These are phyloP conservation scores for Monilinia vaccinii-corymbosi DNA, from an alignment of 2,329 filamentous ascomycete species.

Conservation along the genomic window DNA sequence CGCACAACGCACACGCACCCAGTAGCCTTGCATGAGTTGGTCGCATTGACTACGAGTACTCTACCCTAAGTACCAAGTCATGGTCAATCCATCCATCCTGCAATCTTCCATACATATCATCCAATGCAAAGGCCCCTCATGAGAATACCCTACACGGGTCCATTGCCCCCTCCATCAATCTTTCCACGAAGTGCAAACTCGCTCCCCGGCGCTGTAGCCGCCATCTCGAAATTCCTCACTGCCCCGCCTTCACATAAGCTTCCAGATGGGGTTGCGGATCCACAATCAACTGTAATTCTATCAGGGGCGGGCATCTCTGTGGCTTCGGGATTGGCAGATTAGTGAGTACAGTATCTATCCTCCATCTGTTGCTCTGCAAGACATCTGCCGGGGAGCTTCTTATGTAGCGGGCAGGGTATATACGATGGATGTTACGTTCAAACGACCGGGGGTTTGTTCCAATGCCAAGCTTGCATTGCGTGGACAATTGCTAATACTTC, in stretches of 20 bases:
- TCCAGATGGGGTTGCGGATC: constrained; percentile 31
- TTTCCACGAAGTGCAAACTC: constrained; percentile 65
- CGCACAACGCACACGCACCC: constrained; percentile 8
- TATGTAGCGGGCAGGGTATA: neutral
- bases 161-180: constrained; percentile 65
- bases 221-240: constrained; percentile 68
- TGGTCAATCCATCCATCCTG: too few species aligned
- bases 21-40: constrained; percentile 1
- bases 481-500: constrained; percentile 2
- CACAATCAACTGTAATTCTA: constrained; percentile 47
- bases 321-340: constrained; percentile 86
- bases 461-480: neutral
- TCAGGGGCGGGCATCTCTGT: constrained; percentile 91
- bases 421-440: neutral
- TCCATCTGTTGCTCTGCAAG: neutral
- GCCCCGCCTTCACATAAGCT: constrained; percentile 44
- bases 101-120: neutral
- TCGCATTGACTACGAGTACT: neutral
- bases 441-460: neutral
- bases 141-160: constrained; percentile 84
- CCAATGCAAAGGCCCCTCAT: constrained; percentile 63
- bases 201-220: constrained; percentile 63
- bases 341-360: constrained; percentile 40
- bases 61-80: too few species aligned
- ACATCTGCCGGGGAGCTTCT: neutral